Evolutionary conservation across 1,139 yeast genomes (phyloP), one percentile per base, ranked within the genome.

Genomic region (Kluyveromyces sp.): DNA sequence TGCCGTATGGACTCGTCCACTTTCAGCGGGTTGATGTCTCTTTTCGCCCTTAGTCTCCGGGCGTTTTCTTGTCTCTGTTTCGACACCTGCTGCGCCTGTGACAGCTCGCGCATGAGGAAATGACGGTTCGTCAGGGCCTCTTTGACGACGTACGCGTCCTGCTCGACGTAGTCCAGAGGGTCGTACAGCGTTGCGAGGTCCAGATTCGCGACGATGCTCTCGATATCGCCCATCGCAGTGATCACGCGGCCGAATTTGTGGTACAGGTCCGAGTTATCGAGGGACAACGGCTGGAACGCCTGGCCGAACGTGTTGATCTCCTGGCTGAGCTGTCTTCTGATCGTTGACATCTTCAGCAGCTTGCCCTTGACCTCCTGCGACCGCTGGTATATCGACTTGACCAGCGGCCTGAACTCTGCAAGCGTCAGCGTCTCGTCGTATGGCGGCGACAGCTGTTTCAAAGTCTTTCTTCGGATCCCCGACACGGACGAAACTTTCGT

Each of bases 121-220:
- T 94, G 96, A 46, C 98, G 74, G 63, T 89, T 89, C 0, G 98
- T 94, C 46, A 92, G 69, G 0, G 96, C 84, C 63, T 92, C 98
- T 63, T 92, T 94, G 43, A 89, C 84, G 49, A 83, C 83, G 62
- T 83, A 92, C 20, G 92, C 81, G 55, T 89, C 96, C 47, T 77
- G 75, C 4, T 79, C 68, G 31, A 87, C 67, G 56, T 76, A 69
- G 47, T 71, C 77, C 11, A 87, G 62, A 0, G 86, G 86, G 55
- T 89, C 97, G 1, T 87, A 88, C 40, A 89, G 63, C 2, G 83
- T 74, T 0, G 92, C 92, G 66, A 80, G 72, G 51, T 82, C 88
- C 49, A 80, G 75, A 12, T 86, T 78, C 39, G 87, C 83, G 52
- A 83, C 83, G 18, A 84, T 71, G 20, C 88, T 74, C 43, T 80